phyloP scores from a whole-genome alignment of 2,329 filamentous ascomycete genomes.

The Ceratocystis lukuohia region DNA sequence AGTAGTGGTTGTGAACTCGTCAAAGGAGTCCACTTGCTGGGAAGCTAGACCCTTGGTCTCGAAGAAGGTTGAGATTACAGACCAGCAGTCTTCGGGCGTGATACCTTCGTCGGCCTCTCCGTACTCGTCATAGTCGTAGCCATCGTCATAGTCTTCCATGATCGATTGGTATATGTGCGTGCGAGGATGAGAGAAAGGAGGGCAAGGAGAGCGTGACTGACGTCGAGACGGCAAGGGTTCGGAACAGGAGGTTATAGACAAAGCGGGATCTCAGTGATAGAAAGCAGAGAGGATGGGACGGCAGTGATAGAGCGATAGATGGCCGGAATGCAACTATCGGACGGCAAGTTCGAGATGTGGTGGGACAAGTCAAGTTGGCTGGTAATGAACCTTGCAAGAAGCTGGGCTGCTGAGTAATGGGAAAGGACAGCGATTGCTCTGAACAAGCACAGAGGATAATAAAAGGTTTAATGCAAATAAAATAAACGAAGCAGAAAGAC shows the following conservation, averaged over 20 bases:
- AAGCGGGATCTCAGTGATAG: background rate
- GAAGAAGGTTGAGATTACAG: constrained; percentile 93
- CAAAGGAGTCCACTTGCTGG: constrained; percentile 95
- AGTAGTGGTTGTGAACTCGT: constrained; percentile 88
- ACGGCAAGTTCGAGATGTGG: background rate
- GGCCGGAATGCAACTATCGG: background rate
- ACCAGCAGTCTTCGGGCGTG: constrained; percentile 96
- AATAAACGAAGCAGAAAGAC: background rate
- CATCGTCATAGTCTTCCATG: constrained; percentile 45
- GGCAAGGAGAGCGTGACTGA: background rate
- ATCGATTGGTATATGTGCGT: constrained; percentile 20
- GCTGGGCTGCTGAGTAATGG: constrained; percentile 13
- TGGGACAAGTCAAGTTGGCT: background rate
- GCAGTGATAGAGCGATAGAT: background rate
- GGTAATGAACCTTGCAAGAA: background rate
- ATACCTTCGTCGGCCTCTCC: constrained; percentile 57
- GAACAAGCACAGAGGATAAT: background rate
- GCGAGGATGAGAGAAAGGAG: constrained; percentile 19
- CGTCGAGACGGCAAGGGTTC: background rate
- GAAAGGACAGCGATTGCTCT: background rate
- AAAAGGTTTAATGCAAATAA: background rate
- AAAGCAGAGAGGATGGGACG: background rate
- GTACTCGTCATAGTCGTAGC: constrained; percentile 55
- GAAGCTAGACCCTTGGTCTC: constrained; percentile 90
- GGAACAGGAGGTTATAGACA: background rate